phyloP scores from a whole-genome alignment of 306 rosid genomes.

The Fagus crenata region DNA sequence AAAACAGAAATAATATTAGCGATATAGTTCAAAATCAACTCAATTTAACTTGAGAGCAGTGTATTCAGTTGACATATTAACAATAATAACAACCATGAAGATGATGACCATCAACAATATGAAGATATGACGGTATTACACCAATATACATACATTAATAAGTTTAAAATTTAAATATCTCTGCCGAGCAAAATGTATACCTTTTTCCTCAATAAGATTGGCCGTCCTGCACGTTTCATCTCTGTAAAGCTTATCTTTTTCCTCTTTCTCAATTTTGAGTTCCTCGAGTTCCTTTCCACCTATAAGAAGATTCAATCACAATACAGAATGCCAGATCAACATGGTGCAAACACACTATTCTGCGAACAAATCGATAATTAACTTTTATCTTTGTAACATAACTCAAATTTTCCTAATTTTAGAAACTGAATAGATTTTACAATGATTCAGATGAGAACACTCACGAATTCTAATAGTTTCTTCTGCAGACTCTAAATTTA shows the following conservation, averaged over 20 bases:
- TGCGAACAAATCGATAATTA: not conserved
- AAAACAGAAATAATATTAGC: not conserved
- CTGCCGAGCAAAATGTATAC: constrained; percentile 35
- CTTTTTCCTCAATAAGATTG: constrained; percentile 63
- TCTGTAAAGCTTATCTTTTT: constrained; percentile 48
- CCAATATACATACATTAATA: not conserved
- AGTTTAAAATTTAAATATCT: not conserved
- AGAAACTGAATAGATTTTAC: not conserved
- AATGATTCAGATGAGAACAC: constrained; percentile 21
- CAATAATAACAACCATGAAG: not conserved
- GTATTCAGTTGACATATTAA: not conserved
- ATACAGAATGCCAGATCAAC: constrained; percentile 16
- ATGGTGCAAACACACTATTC: not conserved
- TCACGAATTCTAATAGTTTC: constrained; percentile 63
- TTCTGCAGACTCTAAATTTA: constrained; percentile 64
- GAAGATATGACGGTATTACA: not conserved
- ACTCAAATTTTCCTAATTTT: not conserved
- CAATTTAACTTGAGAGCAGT: not conserved
- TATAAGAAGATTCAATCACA: constrained; percentile 37
- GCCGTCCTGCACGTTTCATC: constrained; percentile 57
- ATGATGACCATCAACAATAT: not conserved
- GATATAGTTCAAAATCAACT: not conserved
- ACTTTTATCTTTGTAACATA: not conserved
- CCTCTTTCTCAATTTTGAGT: constrained; percentile 55
- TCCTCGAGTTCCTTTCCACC: constrained; percentile 68